Conservation (phyloP, 345 rosid species). For the Citrus hindsii region DNA sequence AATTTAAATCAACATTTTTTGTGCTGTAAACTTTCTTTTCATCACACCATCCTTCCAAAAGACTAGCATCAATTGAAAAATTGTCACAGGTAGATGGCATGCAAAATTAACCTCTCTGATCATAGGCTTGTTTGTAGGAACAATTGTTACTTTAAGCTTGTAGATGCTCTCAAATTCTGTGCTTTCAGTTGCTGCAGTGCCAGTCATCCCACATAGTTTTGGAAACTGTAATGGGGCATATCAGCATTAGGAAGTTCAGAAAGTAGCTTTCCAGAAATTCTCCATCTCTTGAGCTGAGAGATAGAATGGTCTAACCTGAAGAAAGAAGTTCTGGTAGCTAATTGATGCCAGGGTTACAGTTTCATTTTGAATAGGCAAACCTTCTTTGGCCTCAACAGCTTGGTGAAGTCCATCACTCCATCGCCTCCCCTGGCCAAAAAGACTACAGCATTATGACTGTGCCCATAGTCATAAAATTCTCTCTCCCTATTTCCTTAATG, state of each 20-base stretch:
- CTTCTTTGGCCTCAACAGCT: constrained; percentile 99
- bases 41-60: not conserved
- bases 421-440: constrained; percentile 70
- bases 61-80: constrained; percentile 5
- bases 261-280: constrained; percentile 6
- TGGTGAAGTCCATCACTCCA: constrained; percentile 99
- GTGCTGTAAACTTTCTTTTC: not conserved
- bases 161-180: constrained; percentile 98
- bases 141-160: constrained; percentile 93
- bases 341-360: constrained; percentile 93
- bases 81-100: not conserved
- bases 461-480: not conserved
- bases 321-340: constrained; percentile 97
- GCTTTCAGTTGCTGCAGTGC: constrained; percentile 96
- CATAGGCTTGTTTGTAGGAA: constrained; percentile 97
- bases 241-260: constrained; percentile 14
- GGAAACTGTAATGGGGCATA: constrained; percentile 56
- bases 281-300: constrained; percentile 13
- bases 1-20: not conserved
- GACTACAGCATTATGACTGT: not conserved
- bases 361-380: constrained; percentile 95
- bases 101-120: constrained; percentile 72
- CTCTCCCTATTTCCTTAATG: not conserved
- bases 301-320: constrained; percentile 60
- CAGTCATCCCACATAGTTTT: constrained; percentile 99